A percentile compares a stretch with the other conserved stretches of the same genome.
Conservation (phyloP, 1,284 basidiomycete genomes). For the Trichosporon sp. region DNA sequence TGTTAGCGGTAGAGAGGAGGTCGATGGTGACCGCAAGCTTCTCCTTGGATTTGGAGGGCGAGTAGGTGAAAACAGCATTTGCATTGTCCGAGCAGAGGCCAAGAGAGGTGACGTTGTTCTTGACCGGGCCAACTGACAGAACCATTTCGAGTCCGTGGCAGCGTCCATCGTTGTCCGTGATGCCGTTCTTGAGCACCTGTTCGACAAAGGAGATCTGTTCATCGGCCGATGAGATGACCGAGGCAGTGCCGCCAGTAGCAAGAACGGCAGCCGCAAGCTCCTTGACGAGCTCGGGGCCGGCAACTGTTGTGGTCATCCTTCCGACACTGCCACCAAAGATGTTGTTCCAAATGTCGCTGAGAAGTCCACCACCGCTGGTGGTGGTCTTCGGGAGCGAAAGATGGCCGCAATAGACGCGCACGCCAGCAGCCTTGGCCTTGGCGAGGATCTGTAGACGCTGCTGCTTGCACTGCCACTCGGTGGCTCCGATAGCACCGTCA, state of each 20-base stretch:
- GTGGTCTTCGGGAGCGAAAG: background rate
- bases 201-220: slow-evolving; percentile 17
- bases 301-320: background rate
- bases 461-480: background rate
- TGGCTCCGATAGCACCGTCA: background rate
- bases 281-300: slow-evolving; percentile 10
- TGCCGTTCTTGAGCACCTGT: slow-evolving; percentile 23
- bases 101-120: slow-evolving; percentile 24
- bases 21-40: slow-evolving; percentile 14
- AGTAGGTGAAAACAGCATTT: slow-evolving; percentile 21
- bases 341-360: too few species aligned
- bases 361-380: too few species aligned
- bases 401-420: slow-evolving; percentile 21
- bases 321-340: too few species aligned
- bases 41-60: slow-evolving; percentile 1
- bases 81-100: slow-evolving; percentile 26
- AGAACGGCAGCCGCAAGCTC: slow-evolving; percentile 19
- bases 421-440: slow-evolving; percentile 6
- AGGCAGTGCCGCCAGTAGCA: slow-evolving; percentile 21
- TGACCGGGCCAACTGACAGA: background rate
- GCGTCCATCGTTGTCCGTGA: slow-evolving; percentile 26
- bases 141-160: slow-evolving; percentile 15
- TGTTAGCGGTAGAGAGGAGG: slow-evolving; percentile 23
- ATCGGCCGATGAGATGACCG: background rate
- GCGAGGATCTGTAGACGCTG: background rate